Percentiles rank a stretch among this genome's conserved stretches.
These are phyloP conservation scores for Cupressus sempervirens DNA, from an alignment of 75 land plant species.

Conservation along the genomic window DNA sequence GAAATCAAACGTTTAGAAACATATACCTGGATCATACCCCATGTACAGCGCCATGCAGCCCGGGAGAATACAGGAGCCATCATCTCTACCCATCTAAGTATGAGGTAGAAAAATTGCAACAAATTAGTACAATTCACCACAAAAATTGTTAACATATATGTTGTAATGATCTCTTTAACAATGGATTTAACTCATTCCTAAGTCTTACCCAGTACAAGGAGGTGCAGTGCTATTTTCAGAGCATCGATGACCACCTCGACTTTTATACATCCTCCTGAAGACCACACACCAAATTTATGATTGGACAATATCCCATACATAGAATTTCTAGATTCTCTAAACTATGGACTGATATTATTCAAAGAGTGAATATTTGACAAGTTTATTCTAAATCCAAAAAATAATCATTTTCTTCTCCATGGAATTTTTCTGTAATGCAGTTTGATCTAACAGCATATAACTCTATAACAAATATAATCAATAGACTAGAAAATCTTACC, in stretches of 20 bases:
- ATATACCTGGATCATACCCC: conserved; percentile 80
- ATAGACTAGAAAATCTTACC: conserved; percentile 24
- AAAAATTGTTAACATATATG: background rate
- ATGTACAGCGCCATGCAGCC: conserved; percentile 80
- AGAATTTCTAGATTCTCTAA: too few relatives aligned
- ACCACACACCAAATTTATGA: background rate
- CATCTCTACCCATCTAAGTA: conserved; percentile 82
- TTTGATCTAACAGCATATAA: background rate
- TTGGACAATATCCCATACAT: background rate
- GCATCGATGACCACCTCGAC: background rate
- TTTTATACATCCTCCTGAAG: conserved; percentile 20
- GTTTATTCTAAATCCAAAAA: background rate
- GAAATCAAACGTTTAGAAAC: background rate
- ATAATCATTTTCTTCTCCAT: background rate
- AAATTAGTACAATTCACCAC: background rate
- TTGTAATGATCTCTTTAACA: background rate
- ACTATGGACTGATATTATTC: background rate
- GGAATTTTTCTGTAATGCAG: background rate
- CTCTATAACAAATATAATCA: background rate
- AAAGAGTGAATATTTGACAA: background rate
- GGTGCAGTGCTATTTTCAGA: conserved; percentile 27
- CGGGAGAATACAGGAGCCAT: conserved; percentile 91
- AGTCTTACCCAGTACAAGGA: conserved; percentile 26
- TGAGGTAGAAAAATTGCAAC: background rate
- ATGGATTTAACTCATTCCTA: background rate